Conservation (phyloP, 768 basidiomycete species). For the Megacollybia marginata region DNA sequence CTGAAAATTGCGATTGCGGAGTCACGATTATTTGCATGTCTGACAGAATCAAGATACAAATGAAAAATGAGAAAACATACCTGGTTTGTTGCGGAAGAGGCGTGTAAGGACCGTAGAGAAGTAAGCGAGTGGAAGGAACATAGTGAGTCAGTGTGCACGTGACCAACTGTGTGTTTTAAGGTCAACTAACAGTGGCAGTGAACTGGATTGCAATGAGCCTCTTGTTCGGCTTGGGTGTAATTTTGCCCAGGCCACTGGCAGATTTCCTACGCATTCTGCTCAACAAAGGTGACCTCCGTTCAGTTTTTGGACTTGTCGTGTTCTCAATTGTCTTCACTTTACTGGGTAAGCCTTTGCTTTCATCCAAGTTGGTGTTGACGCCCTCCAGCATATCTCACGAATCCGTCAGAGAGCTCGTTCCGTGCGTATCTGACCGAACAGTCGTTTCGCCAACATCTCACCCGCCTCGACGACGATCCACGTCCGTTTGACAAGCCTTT, state of each 20-base stretch:
- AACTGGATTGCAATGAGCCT: slow-evolving; percentile 42
- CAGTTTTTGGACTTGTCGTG: slow-evolving; percentile 63
- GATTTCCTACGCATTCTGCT: slow-evolving; percentile 43
- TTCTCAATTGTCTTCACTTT: slow-evolving; percentile 62
- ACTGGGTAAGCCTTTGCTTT: slow-evolving; percentile 47
- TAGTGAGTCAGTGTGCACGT: too few relatives aligned
- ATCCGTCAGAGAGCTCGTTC: slow-evolving; percentile 91
- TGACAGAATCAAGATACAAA: too few relatives aligned
- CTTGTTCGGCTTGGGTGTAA: slow-evolving; percentile 55
- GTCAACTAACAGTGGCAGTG: too few relatives aligned
- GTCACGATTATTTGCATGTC: too few relatives aligned
- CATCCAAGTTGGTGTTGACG: slow-evolving; percentile 5
- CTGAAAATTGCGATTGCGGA: too few relatives aligned
- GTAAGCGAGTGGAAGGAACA: too few relatives aligned
- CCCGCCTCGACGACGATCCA: slow-evolving; percentile 63
- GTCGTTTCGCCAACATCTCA: slow-evolving; percentile 91
- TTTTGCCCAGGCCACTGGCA: slow-evolving; percentile 46
- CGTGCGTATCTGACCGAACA: slow-evolving; percentile 94
- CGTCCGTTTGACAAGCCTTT: slow-evolving; percentile 40
- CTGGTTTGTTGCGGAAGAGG: too few relatives aligned
- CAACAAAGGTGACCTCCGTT: slow-evolving; percentile 58
- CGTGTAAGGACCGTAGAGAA: too few relatives aligned
- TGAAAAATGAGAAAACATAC: too few relatives aligned
- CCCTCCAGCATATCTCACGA: slow-evolving; percentile 81
- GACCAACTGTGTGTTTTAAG: too few relatives aligned